Evolutionary conservation across 805 yeast genomes (phyloP), one percentile per base, ranked within the genome.

Genomic region (Candida coleopterorum): DNA sequence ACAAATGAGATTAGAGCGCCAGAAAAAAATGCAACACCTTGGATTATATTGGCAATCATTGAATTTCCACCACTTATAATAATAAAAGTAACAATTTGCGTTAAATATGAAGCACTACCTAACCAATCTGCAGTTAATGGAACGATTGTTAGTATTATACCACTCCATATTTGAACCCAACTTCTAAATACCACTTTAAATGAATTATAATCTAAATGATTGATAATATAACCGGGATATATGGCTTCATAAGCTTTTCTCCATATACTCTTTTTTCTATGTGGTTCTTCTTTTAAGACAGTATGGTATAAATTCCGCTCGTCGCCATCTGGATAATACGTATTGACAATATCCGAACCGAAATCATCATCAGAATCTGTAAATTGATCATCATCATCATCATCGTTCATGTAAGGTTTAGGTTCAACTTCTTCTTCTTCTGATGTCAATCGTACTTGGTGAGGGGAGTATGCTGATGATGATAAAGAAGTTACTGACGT

Each of bases 41-140:
- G 29, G 21, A 46, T 35, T 5, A 48, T 31, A 28, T 53, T 52
- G 11, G 39, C 24, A n/a, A 47, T 40, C 3, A 59, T 39, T 39
- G 53, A 52, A 9, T 39, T 34, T 2, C 62, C 63, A 2, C 68
- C 66, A n/a, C 55, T 27, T 15, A 48, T 44, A 4, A 37, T 38
- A 18, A 59, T 49, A 30, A 58, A 56, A 2, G 55, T 60, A 17
- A 60, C 41, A 10, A 60, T 48, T 28, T 50, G 60, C 23, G 56
- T 35, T 28, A 61, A 42, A 38, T 50, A 61, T 3, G 57, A 44
- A 3, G 59, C 62, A 15, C 34, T 35, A 5, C 65, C 65, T 0
- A 60, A 12, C 65, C 65, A 62, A 16, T 27, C 30, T 29, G 50
- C 45, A 1, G 55, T 44, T 2, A 38, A 29, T 2, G 57, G 62